A percentile compares a stretch with the other conserved stretches of the same genome.
These are phyloP conservation scores for Dinochytrium kinnereticum DNA, from an alignment of 371 early-diverging fungal species.

Conservation along the genomic window DNA sequence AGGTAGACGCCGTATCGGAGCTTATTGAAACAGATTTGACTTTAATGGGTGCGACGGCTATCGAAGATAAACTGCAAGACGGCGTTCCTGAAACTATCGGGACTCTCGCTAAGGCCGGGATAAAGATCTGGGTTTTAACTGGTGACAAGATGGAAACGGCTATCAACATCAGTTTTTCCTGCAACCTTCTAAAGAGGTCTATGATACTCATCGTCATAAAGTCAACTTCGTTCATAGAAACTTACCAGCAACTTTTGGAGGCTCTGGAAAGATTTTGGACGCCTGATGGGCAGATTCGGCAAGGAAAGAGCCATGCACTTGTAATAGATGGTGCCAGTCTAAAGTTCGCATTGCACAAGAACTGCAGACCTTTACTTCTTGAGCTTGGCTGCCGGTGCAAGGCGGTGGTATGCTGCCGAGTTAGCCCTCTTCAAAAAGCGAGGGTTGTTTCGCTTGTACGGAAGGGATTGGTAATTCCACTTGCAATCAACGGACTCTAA, in stretches of 20 bases:
- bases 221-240: slow-evolving; percentile 35
- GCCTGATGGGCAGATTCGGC: slow-evolving; percentile 34
- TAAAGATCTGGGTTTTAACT: slow-evolving; percentile 99
- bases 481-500: no score
- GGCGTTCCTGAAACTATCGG: slow-evolving; percentile 93
- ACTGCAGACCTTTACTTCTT: slow-evolving; percentile 68
- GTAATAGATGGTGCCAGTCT: slow-evolving; percentile 92
- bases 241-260: slow-evolving; percentile 43
- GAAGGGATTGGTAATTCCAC: slow-evolving; percentile 59
- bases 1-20: slow-evolving; percentile 73
- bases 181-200: slow-evolving; percentile 66
- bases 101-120: slow-evolving; percentile 84
- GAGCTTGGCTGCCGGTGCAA: slow-evolving; percentile 80
- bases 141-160: slow-evolving; percentile 99
- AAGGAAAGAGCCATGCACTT: slow-evolving; percentile 64
- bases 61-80: slow-evolving; percentile 98
- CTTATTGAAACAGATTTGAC: slow-evolving; percentile 79
- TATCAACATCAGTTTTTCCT: slow-evolving; percentile 95
- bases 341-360: slow-evolving; percentile 72
- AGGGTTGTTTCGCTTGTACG: slow-evolving; percentile 92
- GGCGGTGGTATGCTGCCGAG: slow-evolving; percentile 94
- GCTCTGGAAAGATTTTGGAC: slow-evolving; percentile 52
- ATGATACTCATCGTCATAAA: slow-evolving; percentile 56
- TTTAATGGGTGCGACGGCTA: slow-evolving; percentile 94
- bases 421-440: slow-evolving; percentile 96